Percentiles rank a stretch among this genome's conserved stretches.
Evolutionary conservation across 2,329 filamentous ascomycete species (phyloP).

Genomic region (Epichloe aotearoae): DNA sequence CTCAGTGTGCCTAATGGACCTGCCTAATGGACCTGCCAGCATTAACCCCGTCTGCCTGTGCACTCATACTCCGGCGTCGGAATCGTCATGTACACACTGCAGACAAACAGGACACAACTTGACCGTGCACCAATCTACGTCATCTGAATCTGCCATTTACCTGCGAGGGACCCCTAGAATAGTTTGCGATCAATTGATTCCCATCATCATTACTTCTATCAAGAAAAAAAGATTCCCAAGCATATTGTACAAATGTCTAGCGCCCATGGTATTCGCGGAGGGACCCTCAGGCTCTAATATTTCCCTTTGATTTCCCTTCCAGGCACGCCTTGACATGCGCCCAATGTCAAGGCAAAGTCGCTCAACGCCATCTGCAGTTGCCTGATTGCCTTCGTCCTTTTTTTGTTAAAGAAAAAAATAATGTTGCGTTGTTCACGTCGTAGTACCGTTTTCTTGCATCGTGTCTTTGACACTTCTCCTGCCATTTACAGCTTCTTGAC

Average conservation of each 20-base stretch:
- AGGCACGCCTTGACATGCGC: neutral
- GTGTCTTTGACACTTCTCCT: neutral
- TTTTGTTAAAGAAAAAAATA: neutral
- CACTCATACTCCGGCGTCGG: neutral
- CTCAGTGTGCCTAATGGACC: too few species aligned
- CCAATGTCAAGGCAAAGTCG: neutral
- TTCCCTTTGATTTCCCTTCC: neutral
- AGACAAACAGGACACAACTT: too few species aligned
- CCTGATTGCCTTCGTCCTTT: neutral
- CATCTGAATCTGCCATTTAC: neutral
- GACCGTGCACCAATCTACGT: neutral
- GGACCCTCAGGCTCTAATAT: conserved; percentile 8
- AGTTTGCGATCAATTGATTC: neutral
- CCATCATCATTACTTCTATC: conserved; percentile 9
- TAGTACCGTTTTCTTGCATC: neutral
- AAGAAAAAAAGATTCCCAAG: conserved; percentile 7
- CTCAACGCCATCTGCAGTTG: neutral
- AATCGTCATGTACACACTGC: neutral
- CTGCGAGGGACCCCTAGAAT: neutral
- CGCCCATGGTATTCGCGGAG: conserved; percentile 10
- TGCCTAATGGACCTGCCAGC: too few species aligned
- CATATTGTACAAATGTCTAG: conserved; percentile 13
- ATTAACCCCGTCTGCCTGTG: too few species aligned
- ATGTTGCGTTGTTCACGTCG: neutral
- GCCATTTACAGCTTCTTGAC: conserved; percentile 70